These are phyloP conservation scores for Elsinoe arachidis DNA, from an alignment of 2,329 filamentous ascomycete genomes.

Conservation along the genomic window DNA sequence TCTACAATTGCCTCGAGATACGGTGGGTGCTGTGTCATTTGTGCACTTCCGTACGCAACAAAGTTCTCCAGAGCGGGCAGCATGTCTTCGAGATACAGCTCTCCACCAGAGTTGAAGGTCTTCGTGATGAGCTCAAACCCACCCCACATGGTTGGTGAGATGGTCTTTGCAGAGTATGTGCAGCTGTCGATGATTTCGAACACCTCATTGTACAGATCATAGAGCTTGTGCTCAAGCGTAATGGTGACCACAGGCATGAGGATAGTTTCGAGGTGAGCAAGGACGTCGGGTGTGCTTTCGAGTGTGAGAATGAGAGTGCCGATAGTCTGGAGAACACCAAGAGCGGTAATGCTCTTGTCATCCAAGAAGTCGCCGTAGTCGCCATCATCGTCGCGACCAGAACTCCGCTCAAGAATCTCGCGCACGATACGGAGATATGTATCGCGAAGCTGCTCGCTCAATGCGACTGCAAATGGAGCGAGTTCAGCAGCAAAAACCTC, in stretches of 20 bases:
- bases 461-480: slow-evolving; percentile 89
- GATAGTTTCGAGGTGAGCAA: slow-evolving; percentile 88
- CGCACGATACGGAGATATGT: slow-evolving; percentile 91
- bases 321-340: slow-evolving; percentile 94
- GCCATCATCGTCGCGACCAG: slow-evolving; percentile 66
- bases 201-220: slow-evolving; percentile 93
- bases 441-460: slow-evolving; percentile 91
- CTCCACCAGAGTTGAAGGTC: slow-evolving; percentile 93
- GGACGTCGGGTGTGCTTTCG: slow-evolving; percentile 92
- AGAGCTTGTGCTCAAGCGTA: slow-evolving; percentile 95
- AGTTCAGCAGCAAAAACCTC: slow-evolving; percentile 97
- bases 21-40: slow-evolving; percentile 70
- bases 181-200: slow-evolving; percentile 99
- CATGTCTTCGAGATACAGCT: slow-evolving; percentile 98
- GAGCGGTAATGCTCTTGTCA: slow-evolving; percentile 95
- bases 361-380: slow-evolving; percentile 85
- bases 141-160: slow-evolving; percentile 96
- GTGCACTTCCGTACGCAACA: slow-evolving; percentile 79
- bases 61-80: slow-evolving; percentile 96
- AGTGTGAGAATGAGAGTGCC: slow-evolving; percentile 93
- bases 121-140: slow-evolving; percentile 94
- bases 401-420: slow-evolving; percentile 82
- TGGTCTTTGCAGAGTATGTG: slow-evolving; percentile 92
- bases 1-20: slow-evolving; percentile 83
- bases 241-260: slow-evolving; percentile 96